Evolutionary conservation across 2,329 filamentous ascomycete species (phyloP).

Genomic region (Akanthomyces uredinophilus): DNA sequence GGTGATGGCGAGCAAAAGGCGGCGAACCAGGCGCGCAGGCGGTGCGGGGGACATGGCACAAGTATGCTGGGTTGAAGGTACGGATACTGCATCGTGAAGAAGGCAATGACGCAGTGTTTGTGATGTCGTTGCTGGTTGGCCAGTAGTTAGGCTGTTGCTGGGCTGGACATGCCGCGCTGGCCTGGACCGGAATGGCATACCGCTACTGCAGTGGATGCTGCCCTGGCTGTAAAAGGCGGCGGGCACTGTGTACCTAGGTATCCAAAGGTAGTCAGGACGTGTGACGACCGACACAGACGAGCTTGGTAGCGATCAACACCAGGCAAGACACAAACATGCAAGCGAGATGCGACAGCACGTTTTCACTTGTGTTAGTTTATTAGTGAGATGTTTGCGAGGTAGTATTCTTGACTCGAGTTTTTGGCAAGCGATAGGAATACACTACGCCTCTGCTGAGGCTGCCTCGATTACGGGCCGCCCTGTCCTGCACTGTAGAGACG

Average conservation of each 20-base stretch:
- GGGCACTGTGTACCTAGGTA: no score
- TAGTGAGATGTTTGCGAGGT: no score
- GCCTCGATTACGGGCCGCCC: neutral
- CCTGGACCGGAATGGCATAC: neutral
- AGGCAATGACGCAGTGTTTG: neutral
- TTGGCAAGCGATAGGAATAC: no score
- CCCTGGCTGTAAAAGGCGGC: no score
- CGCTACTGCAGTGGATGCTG: neutral
- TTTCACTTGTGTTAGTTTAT: neutral
- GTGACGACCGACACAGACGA: neutral
- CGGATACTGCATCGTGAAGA: neutral
- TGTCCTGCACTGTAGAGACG: neutral
- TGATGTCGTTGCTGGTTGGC: neutral
- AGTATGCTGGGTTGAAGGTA: no score
- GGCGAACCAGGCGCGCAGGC: neutral
- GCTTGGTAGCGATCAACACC: neutral
- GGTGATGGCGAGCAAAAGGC: neutral
- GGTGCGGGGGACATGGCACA: no score
- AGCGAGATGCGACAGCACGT: neutral
- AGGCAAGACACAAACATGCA: slow-evolving; percentile 2
- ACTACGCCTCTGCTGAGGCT: no score
- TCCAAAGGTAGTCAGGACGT: no score
- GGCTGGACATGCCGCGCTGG: neutral
- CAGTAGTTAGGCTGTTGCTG: neutral
- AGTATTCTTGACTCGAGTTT: neutral